Base-by-base conservation (phyloP, 805 yeast genomes). In the Pichia pseudocactophila region DNA sequence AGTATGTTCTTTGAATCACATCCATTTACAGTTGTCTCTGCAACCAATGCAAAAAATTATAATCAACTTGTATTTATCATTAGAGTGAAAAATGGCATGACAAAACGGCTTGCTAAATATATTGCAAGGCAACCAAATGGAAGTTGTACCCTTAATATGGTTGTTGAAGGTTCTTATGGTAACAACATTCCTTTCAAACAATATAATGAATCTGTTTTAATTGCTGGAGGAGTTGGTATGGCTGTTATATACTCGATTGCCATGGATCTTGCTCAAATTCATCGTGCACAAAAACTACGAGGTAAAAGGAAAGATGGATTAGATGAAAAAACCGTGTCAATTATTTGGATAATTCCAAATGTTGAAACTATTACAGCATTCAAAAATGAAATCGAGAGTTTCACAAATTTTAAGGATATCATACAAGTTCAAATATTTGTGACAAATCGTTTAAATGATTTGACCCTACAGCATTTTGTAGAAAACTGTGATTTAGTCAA, bases 201-300 rank as follows among this genome's bases (percentile, higher is more conserved):
- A 17, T 76, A 71, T 50, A 66, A 65, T 30, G 65, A 67, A 37
- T 70, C 72, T 2, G 58, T 77, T 7, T 66, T 77, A 35, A 57
- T 78, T 34, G 79, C 81, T 3, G 84, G 84, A 9, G 85, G 84
- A 6, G 74, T 75, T 47, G 85, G 85, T 10, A 68, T 78, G 52
- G 75, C 85, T 0, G 81, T 78, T 0, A 63, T 74, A 9, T 62
- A 71, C 34, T 64, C 76, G 3, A 68, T 74, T 43, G 74, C 73
- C 1, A 49, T 64, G 20, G 64, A 67, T 36, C 49, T 73, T 27
- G 64, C 63, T 0, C 55, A 54, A 39, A 57, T 58, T 1, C 53
- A 56, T 42, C 51, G 54, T 19, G 65, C 62, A 5, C 61, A 55
- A 28, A 44, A 43, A 16, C 35, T 56, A 26, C 48, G 62, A 19